Evolutionary conservation across 164 flowering plant species (phyloP), one percentile per base, ranked within the genome.

Genomic region (Annona squamosa): DNA sequence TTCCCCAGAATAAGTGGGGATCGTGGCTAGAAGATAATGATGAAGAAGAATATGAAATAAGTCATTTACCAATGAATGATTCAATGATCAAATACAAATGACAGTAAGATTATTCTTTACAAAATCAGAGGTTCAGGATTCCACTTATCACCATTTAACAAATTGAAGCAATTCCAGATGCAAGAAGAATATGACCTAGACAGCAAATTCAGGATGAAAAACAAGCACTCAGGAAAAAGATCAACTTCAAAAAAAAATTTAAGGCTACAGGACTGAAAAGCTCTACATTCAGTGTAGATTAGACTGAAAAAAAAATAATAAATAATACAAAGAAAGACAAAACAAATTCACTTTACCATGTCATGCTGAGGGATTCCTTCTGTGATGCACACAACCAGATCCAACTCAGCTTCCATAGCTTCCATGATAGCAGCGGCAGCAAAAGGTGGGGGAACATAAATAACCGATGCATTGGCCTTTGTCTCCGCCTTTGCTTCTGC

Each of bases 301-400:
- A 26, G 37, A 26, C 37, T 26, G 37, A 48, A 47, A 63, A 52
- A 66, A 57, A 65, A 45, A n/a, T n/a, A 26, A 26, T 26, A 26
- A 0, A 26, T 26, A 26, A 26, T 26, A 26, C 37, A 26, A 26
- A 67, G 5, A 7, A 26, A 43, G 52, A 64, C 17, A 37, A 47
- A 52, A 26, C 65, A 66, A 67, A 42, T 3, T 5, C 61, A 48
- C 16, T 37, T 65, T 87, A 92, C 99, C 99, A 93, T 96, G 79
- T 96, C 99, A 87, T 93, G 98, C 79, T 93, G 97, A 71, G 98
- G 98, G 62, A 96, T 92, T 71, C 99, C 99, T 78, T 96, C 98
- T 1, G 99, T 96, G 73, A 96, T 91, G 85, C 99, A 96, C 37
- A 93, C 99, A 72, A 96, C 83, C 74, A 93, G 88, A 83, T 96